These are phyloP conservation scores for Phytophthora foliorum DNA, from an alignment of 352 stramenopile species.

Conservation along the genomic window DNA sequence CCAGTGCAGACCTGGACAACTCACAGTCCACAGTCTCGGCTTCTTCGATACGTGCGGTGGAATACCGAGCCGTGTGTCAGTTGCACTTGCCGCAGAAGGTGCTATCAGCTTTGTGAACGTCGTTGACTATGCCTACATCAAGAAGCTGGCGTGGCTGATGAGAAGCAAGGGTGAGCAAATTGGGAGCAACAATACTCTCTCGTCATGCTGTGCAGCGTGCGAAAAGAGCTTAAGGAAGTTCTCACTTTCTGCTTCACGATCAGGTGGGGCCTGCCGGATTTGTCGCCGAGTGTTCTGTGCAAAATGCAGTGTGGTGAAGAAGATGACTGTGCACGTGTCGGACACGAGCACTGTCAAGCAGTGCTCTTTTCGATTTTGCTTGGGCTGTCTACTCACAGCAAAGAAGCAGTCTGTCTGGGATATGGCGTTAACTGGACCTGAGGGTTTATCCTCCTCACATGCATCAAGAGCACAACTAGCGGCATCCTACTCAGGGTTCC, in stretches of 20 bases:
- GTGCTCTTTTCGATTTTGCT: constrained; percentile 54
- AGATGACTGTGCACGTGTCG: constrained; percentile 59
- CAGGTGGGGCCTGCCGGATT: constrained; percentile 44
- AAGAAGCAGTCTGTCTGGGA: constrained; percentile 55
- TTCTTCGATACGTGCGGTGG: constrained; percentile 62
- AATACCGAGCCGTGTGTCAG: constrained; percentile 51
- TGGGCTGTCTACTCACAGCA: constrained; percentile 54
- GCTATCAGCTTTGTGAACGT: constrained; percentile 51
- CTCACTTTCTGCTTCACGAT: constrained; percentile 16
- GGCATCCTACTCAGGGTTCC: neutral
- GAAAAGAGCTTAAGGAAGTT: constrained; percentile 33
- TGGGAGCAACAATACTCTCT: neutral
- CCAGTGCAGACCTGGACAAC: constrained; percentile 26
- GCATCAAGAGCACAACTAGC: neutral
- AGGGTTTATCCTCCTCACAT: neutral
- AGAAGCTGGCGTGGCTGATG: constrained; percentile 72
- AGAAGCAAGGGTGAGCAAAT: constrained; percentile 23
- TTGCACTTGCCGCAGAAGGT: constrained; percentile 51
- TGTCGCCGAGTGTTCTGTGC: constrained; percentile 53
- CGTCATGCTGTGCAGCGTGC: constrained; percentile 39
- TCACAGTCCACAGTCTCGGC: constrained; percentile 55
- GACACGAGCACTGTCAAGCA: constrained; percentile 40
- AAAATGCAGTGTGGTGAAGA: constrained; percentile 66
- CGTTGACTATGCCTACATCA: constrained; percentile 64
- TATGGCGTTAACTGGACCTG: constrained; percentile 32